Conservation (phyloP, 768 basidiomycete genomes). For the Candolleomyces aberdarensis region DNA sequence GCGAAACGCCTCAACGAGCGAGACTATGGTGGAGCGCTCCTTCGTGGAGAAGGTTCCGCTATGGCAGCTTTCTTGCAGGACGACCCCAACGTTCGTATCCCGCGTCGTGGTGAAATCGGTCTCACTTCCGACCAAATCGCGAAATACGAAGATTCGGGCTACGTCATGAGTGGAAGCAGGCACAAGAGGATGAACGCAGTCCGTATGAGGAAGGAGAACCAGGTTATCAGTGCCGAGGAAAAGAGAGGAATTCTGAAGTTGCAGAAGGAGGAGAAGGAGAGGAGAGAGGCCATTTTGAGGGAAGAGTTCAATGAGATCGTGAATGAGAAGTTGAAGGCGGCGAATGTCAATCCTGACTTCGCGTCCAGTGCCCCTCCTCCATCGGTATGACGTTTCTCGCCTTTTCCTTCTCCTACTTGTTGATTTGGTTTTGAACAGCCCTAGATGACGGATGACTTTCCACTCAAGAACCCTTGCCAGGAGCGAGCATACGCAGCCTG, state of each 20-base stretch:
- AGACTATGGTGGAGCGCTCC: conserved; percentile 83
- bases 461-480: no score
- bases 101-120: conserved; percentile 98
- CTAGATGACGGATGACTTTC: no score
- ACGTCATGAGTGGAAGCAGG: conserved; percentile 96
- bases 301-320: conserved; percentile 89
- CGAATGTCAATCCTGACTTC: conserved; percentile 5
- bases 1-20: conserved; percentile 72
- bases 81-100: conserved; percentile 80
- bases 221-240: conserved; percentile 98
- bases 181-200: conserved; percentile 99
- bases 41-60: conserved; percentile 94
- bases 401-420: no score
- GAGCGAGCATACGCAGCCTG: no score
- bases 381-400: no score
- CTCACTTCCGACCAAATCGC: conserved; percentile 86
- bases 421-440: no score
- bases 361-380: neutral
- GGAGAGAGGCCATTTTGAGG: conserved; percentile 84
- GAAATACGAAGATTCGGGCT: conserved; percentile 83
- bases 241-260: conserved; percentile 93
- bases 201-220: conserved; percentile 98
- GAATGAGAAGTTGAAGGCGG: conserved; percentile 63
- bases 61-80: conserved; percentile 97
- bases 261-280: conserved; percentile 90